Base-by-base conservation (phyloP, 441 rosid genomes). In the Euphorbia schlechtendalii region DNA sequence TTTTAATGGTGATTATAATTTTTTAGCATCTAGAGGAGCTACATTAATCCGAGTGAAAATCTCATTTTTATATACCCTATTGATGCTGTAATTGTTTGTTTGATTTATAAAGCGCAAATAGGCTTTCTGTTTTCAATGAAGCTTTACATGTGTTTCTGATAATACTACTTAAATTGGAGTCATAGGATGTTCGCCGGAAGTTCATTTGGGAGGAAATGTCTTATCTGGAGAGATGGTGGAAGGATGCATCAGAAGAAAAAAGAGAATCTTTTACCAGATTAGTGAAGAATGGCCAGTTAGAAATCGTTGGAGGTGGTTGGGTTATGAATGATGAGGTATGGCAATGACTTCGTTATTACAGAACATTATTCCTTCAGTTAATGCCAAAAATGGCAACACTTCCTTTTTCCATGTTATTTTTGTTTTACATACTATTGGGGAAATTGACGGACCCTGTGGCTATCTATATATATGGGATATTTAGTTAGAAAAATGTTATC, bases 151-250 rank as follows among this genome's bases (percentile, higher is more conserved):
- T n/a, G 18, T 56, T 8, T 5, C 36, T 56, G 8, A 56, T 56
- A 17, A 25, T 56, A 27, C 8, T 56, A 25, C 0, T n/a, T 46
- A 51, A 54, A 63, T 60, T 69, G 67, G 66, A 66, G 48, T 73
- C 52, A 68, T 72, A 94, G 99, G 99, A 94, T 83, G 22, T 49
- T 53, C 80, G 92, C 66, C 78, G 98, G 67, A 94, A 89, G 79
- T 94, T 94, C 79, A 91, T 94, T 73, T 94, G 99, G 98, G 99
- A 94, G 74, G 99, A 94, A 82, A 94, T 94, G 98, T 91, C 96
- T 52, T 94, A 87, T 73, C 74, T 94, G 68, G 96, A 94, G 81
- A 87, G 86, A 81, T 94, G 99, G 99, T 94, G 99, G 98, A 89
- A 90, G 73, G 98, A 94, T 73, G 84, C 96, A 32, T 51, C 96